A percentile compares a stretch with the other conserved stretches of the same genome.
Evolutionary conservation across 108 stramenopile genomes (phyloP).

Genomic region (Schizochytrium sp.): DNA sequence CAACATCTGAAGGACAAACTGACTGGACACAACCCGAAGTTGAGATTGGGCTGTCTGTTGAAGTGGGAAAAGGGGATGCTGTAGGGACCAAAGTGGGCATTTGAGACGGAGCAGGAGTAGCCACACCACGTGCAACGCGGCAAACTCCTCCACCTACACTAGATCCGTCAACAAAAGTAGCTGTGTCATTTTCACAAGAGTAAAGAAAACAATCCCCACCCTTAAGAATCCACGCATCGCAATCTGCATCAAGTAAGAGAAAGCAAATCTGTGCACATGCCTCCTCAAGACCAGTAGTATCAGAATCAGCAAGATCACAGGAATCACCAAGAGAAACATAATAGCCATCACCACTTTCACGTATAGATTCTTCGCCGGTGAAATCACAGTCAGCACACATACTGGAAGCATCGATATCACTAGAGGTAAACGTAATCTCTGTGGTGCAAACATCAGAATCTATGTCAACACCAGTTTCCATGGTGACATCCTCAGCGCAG

Average conservation of each 20-base stretch:
- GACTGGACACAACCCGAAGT: neutral
- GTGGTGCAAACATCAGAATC: neutral
- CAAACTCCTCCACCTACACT: neutral
- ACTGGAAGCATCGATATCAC: neutral
- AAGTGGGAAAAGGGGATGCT: neutral
- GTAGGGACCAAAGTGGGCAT: conserved; percentile 24
- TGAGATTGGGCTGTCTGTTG: neutral
- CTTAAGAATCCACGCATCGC: conserved; percentile 1
- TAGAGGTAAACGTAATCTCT: neutral
- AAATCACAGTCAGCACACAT: neutral
- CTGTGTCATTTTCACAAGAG: neutral
- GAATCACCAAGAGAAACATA: conserved; percentile 2
- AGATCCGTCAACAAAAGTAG: neutral
- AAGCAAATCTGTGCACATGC: neutral
- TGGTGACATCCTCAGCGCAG: no score
- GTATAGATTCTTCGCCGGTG: conserved; percentile 4
- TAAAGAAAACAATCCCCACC: neutral
- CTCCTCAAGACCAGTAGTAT: neutral
- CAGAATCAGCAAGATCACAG: neutral
- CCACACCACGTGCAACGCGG: neutral
- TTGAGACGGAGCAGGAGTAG: neutral
- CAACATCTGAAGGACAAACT: neutral
- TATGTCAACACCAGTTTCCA: neutral
- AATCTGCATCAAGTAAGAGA: neutral
- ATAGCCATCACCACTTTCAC: neutral